Conservation (phyloP, 1,284 basidiomycete genomes). For the Puccinia polysora region DNA sequence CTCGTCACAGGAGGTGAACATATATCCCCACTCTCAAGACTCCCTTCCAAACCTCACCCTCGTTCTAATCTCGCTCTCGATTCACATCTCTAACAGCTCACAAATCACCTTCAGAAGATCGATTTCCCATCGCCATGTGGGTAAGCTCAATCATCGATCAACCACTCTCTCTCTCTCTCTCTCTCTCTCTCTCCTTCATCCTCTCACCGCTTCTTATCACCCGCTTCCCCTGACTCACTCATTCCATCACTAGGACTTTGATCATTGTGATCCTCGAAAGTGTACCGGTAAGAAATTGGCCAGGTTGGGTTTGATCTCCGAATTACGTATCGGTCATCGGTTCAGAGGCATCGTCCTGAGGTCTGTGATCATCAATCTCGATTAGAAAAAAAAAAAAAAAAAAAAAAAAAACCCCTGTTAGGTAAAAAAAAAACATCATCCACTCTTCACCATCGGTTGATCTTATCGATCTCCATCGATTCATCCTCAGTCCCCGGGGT, state of each 20-base stretch:
- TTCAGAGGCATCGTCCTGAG: constrained; percentile 90
- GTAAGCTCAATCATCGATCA: constrained; percentile 26
- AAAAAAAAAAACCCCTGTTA: not conserved
- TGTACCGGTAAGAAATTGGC: constrained; percentile 93
- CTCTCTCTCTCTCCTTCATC: not conserved
- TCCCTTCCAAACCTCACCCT: no score
- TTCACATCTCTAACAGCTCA: no score
- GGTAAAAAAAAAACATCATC: no score
- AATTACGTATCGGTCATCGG: constrained; percentile 75
- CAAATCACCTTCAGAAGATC: no score
- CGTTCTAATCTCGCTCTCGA: no score
- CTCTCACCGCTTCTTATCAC: not conserved
- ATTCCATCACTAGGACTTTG: constrained; percentile 70
- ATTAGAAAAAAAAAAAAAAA: constrained; percentile 22
- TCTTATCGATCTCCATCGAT: no score
- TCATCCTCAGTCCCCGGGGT: constrained; percentile 85
- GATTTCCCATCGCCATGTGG: constrained; percentile 34
- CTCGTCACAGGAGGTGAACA: no score
- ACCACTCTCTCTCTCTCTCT: no score
- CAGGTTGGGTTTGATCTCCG: constrained; percentile 75
- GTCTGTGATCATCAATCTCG: constrained; percentile 56
- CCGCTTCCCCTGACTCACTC: not conserved
- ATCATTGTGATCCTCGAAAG: constrained; percentile 89
- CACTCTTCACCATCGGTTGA: no score
- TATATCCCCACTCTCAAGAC: no score